Percentiles rank a stretch among this genome's conserved stretches.
phyloP scores from a whole-genome alignment of 495 filamentous ascomycete species.

The Penicillium bovifimosum region DNA sequence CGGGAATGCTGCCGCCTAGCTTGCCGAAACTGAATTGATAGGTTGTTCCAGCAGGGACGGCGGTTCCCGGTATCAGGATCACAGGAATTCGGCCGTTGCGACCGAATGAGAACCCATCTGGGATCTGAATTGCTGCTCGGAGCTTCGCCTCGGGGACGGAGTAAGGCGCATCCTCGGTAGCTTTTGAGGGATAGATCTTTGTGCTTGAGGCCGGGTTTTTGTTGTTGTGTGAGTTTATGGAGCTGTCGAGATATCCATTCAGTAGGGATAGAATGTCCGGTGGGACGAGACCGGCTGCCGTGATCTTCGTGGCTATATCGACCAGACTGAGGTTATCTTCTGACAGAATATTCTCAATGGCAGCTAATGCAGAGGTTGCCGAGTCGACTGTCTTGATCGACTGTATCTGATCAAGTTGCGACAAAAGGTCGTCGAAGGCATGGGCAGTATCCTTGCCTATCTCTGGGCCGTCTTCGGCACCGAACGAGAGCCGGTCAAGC shows the following conservation, averaged over 20 bases:
- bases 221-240: conserved; percentile 14
- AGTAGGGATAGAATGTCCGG: conserved; percentile 8
- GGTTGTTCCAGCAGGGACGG: conserved; percentile 30
- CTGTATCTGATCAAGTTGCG: background rate
- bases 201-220: background rate
- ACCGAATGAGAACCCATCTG: conserved; percentile 34
- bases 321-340: background rate
- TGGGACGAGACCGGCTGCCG: conserved; percentile 10
- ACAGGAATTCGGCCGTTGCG: background rate
- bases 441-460: background rate
- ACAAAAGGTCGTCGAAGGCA: background rate
- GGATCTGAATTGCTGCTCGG: conserved; percentile 39
- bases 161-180: conserved; percentile 35
- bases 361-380: background rate
- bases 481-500: background rate
- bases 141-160: conserved; percentile 31
- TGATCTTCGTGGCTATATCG: conserved; percentile 7
- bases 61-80: conserved; percentile 45
- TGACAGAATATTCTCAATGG: background rate
- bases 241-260: conserved; percentile 11
- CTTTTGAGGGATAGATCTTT: conserved; percentile 26
- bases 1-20: conserved; percentile 25
- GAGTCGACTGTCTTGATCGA: background rate
- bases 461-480: background rate
- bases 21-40: conserved; percentile 42